Conservation (phyloP, 2,329 filamentous ascomycete genomes). For the Chaetomiaceae sp. region DNA sequence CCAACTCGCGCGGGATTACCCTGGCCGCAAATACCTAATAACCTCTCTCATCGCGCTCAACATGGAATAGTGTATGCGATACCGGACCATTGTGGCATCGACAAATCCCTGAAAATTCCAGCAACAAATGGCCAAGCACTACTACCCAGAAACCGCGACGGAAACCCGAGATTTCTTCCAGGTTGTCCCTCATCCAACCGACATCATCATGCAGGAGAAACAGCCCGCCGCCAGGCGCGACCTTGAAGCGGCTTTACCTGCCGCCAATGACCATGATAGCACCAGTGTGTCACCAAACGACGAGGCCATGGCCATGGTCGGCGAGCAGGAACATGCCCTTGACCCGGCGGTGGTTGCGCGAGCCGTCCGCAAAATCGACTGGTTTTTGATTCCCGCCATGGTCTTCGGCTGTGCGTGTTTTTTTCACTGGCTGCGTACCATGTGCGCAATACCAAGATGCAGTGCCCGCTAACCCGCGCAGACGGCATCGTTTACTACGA, state of each 20-base stretch:
- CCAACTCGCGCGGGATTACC: neutral
- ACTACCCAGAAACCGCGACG: neutral
- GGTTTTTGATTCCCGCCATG: slow-evolving; percentile 53
- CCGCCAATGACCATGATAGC: neutral
- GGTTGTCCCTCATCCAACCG: neutral
- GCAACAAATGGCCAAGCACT: neutral
- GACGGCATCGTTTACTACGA: slow-evolving; percentile 66
- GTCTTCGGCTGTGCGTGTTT: slow-evolving; percentile 36
- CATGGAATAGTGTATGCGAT: neutral
- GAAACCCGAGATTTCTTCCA: neutral
- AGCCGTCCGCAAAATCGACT: slow-evolving; percentile 51
- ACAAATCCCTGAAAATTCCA: too few relatives aligned
- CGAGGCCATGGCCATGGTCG: slow-evolving; percentile 53
- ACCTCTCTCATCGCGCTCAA: too few relatives aligned
- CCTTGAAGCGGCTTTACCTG: neutral
- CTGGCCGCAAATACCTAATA: neutral
- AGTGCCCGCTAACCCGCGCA: slow-evolving; percentile 22
- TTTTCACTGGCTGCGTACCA: too few relatives aligned
- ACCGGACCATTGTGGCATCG: slow-evolving; percentile 1
- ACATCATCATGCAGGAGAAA: slow-evolving; percentile 3
- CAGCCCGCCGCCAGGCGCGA: neutral
- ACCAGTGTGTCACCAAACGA: slow-evolving; percentile 33
- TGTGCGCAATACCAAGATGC: too few relatives aligned
- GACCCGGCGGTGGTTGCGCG: slow-evolving; percentile 42
- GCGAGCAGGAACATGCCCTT: slow-evolving; percentile 46